Conservation (phyloP, 2,329 filamentous ascomycete genomes). For the Lecanicillium sp. region DNA sequence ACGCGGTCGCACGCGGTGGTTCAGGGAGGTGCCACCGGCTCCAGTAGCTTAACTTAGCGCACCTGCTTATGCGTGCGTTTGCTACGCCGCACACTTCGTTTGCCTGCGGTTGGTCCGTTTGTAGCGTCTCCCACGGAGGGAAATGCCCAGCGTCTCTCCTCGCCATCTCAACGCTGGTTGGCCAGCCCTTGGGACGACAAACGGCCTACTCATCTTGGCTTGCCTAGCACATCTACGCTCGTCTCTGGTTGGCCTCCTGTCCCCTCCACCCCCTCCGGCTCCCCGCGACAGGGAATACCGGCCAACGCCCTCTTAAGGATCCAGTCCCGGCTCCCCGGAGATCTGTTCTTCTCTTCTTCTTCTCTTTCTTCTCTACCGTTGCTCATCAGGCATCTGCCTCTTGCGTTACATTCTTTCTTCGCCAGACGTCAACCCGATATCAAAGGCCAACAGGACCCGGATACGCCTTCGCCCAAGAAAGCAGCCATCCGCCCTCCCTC, state of each 20-base stretch:
- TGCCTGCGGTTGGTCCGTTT: neutral
- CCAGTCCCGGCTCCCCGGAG: constrained; percentile 1
- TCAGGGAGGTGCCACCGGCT: too few relatives aligned
- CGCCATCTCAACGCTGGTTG: neutral
- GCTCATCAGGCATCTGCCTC: constrained; percentile 9
- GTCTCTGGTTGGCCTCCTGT: neutral
- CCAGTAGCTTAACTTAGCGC: too few relatives aligned
- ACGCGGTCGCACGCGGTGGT: too few relatives aligned
- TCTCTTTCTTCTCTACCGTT: constrained; percentile 11
- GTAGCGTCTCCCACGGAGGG: too few relatives aligned
- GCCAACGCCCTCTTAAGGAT: too few relatives aligned
- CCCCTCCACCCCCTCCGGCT: neutral
- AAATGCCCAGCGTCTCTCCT: too few relatives aligned
- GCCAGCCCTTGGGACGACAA: neutral
- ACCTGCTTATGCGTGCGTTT: too few relatives aligned
- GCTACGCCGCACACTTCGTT: neutral
- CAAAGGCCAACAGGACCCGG: too few relatives aligned
- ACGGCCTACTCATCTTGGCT: too few relatives aligned
- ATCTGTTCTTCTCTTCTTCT: constrained; percentile 13
- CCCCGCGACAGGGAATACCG: neutral
- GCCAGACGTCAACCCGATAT: too few relatives aligned
- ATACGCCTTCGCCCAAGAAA: too few relatives aligned
- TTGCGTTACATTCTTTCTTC: constrained; percentile 7
- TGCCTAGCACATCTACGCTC: neutral
- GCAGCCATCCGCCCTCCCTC: too few relatives aligned